Percentiles rank a stretch among this genome's conserved stretches.
These are phyloP conservation scores for Kalmusia sp. DNA, from an alignment of 2,329 filamentous ascomycete species.

Conservation along the genomic window DNA sequence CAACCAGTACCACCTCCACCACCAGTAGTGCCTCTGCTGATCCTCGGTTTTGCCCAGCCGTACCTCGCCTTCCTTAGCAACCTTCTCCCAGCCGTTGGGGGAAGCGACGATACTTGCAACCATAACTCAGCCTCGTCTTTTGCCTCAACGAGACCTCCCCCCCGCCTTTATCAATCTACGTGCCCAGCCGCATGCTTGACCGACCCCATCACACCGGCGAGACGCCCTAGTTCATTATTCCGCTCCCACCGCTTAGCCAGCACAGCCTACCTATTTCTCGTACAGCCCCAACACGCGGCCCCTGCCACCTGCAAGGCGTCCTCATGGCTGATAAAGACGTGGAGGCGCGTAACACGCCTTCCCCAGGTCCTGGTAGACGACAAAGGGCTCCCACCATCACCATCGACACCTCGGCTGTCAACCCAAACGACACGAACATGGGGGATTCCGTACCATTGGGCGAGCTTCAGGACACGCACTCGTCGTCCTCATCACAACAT, in stretches of 20 bases:
- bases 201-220: constrained; percentile 36
- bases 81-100: too few relatives aligned
- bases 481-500: constrained; percentile 25
- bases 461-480: constrained; percentile 37
- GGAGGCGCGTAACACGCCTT: constrained; percentile 30
- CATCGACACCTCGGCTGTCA: constrained; percentile 59
- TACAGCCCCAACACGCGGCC: constrained; percentile 23
- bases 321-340: constrained; percentile 38
- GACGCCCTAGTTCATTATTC: constrained; percentile 38
- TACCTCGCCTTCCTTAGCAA: background rate
- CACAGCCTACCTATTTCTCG: constrained; percentile 22
- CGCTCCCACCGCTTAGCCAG: constrained; percentile 29
- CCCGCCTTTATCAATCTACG: constrained; percentile 20
- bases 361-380: constrained; percentile 39
- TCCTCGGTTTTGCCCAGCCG: background rate
- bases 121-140: constrained; percentile 21
- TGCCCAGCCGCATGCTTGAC: constrained; percentile 31
- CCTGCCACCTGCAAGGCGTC: constrained; percentile 23
- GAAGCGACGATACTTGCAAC: constrained; percentile 6
- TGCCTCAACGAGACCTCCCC: constrained; percentile 10
- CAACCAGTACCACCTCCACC: background rate
- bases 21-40: constrained; percentile 4
- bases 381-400: constrained; percentile 59
- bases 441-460: constrained; percentile 43
- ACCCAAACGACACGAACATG: constrained; percentile 43